Conservation (phyloP, 2,329 filamentous ascomycete species). For the Phaeophleospora eucalypticola region DNA sequence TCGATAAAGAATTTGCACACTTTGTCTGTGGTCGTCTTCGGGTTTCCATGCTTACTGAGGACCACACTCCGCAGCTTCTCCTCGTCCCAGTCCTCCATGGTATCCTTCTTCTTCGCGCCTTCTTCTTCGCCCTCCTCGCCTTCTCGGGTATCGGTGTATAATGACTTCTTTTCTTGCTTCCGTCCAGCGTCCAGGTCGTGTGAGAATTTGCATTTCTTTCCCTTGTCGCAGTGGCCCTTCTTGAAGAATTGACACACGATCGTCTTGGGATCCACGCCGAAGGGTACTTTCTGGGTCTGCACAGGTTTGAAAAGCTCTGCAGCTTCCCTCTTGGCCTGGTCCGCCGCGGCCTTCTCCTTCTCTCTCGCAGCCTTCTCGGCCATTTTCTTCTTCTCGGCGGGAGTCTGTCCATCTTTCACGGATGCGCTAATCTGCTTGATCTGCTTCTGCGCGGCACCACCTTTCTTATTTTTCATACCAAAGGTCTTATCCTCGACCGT, state of each 20-base stretch:
- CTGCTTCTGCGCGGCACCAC: conserved; percentile 79
- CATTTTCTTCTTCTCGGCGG: conserved; percentile 79
- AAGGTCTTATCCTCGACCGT: conserved; percentile 90
- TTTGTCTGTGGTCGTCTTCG: conserved; percentile 91
- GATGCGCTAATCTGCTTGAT: conserved; percentile 80
- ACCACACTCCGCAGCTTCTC: conserved; percentile 90
- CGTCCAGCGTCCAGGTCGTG: conserved; percentile 86
- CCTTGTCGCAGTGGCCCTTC: conserved; percentile 96
- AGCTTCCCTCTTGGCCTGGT: conserved; percentile 74
- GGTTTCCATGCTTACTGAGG: conserved; percentile 94
- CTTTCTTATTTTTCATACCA: conserved; percentile 99
- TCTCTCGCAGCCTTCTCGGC: conserved; percentile 63
- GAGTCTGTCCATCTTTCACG: conserved; percentile 67
- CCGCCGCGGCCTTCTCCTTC: conserved; percentile 86
- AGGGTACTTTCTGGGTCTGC: conserved; percentile 95
- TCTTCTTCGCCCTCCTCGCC: conserved; percentile 65
- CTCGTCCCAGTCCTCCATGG: conserved; percentile 96
- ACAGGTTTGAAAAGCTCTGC: conserved; percentile 84
- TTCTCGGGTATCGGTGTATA: conserved; percentile 80
- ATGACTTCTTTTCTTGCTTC: conserved; percentile 84
- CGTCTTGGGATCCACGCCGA: conserved; percentile 97
- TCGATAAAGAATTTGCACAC: conserved; percentile 99
- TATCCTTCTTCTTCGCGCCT: conserved; percentile 76
- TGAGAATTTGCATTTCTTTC: conserved; percentile 93
- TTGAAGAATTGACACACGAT: conserved; percentile 96